Percentiles rank a stretch among this genome's conserved stretches.
These are phyloP conservation scores for Shiraia sp. DNA, from an alignment of 2,329 filamentous ascomycete genomes.

Conservation along the genomic window DNA sequence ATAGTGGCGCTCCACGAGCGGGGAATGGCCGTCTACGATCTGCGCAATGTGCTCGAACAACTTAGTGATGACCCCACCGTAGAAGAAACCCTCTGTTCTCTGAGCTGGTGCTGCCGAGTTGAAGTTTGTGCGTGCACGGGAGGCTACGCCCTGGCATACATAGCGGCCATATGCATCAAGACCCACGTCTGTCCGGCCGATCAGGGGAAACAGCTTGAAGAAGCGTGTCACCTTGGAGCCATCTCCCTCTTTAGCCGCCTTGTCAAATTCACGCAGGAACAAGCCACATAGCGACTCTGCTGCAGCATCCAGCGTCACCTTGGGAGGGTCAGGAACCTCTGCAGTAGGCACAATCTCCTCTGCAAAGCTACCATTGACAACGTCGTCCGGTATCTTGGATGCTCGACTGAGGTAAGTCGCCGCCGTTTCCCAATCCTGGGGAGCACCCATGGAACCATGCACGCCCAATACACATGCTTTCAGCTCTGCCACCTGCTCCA, in stretches of 20 bases:
- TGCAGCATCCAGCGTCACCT: constrained; percentile 81
- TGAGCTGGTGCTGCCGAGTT: constrained; percentile 67
- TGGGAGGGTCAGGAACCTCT: constrained; percentile 90
- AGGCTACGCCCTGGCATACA: constrained; percentile 91
- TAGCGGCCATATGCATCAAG: constrained; percentile 94
- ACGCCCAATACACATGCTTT: constrained; percentile 96
- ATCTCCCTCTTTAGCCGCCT: constrained; percentile 83
- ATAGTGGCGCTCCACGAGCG: constrained; percentile 91
- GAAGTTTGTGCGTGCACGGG: constrained; percentile 77
- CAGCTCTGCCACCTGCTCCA: constrained; percentile 94
- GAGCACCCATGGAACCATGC: constrained; percentile 92
- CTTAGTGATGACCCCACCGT: constrained; percentile 85
- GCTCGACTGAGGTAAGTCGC: constrained; percentile 87
- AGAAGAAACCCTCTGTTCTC: constrained; percentile 81
- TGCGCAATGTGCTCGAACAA: constrained; percentile 97
- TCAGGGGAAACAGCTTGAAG: constrained; percentile 96
- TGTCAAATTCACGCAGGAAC: constrained; percentile 94
- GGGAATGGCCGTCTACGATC: constrained; percentile 90
- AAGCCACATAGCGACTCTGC: constrained; percentile 87
- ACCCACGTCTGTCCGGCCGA: constrained; percentile 84
- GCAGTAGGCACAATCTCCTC: constrained; percentile 92
- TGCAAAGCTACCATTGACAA: constrained; percentile 83
- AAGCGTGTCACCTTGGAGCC: constrained; percentile 90
- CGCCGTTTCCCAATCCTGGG: constrained; percentile 98
- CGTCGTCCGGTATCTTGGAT: constrained; percentile 75